A percentile compares a stretch with the other conserved stretches of the same genome.
Evolutionary conservation across 2,329 filamentous ascomycete genomes (phyloP).

Genomic region (Thielaviopsis cerberus): DNA sequence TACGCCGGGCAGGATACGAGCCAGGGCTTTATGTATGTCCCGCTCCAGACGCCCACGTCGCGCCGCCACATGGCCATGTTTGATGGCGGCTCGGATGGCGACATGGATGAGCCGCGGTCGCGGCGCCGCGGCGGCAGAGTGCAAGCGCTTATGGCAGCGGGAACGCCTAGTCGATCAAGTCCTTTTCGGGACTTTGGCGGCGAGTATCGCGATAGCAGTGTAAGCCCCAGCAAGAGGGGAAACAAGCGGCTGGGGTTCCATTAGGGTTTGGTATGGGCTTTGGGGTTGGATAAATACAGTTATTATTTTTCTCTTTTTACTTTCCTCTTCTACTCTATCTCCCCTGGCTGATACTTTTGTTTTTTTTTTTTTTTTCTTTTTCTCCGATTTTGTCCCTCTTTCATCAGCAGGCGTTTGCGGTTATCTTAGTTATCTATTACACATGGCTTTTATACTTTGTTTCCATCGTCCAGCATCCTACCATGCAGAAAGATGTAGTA

Average conservation of each 20-base stretch:
- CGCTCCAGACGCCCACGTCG: slow-evolving; percentile 22
- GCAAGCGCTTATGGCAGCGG: slow-evolving; percentile 7
- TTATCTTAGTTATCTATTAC: too few species aligned
- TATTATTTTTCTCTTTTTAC: too few species aligned
- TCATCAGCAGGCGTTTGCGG: too few species aligned
- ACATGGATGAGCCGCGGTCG: slow-evolving; percentile 8
- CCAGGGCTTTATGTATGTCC: slow-evolving; percentile 26
- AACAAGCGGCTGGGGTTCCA: not conserved
- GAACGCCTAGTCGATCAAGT: slow-evolving; percentile 5
- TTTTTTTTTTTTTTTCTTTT: too few species aligned
- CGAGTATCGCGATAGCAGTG: slow-evolving; percentile 8
- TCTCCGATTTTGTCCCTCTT: too few species aligned
- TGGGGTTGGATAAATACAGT: too few species aligned
- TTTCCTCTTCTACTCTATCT: too few species aligned
- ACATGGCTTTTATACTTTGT: too few species aligned
- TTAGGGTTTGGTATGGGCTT: not conserved
- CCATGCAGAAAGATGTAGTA: not conserved
- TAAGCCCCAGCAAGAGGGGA: slow-evolving; percentile 11
- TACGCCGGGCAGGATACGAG: slow-evolving; percentile 11
- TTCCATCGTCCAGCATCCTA: too few species aligned
- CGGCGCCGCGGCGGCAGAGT: not conserved
- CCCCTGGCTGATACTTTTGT: too few species aligned
- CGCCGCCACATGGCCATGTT: slow-evolving; percentile 17
- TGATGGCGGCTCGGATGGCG: not conserved
- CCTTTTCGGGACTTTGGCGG: slow-evolving; percentile 3